These are phyloP conservation scores for Fusarium clavum DNA, from an alignment of 2,329 filamentous ascomycete genomes.

Conservation along the genomic window DNA sequence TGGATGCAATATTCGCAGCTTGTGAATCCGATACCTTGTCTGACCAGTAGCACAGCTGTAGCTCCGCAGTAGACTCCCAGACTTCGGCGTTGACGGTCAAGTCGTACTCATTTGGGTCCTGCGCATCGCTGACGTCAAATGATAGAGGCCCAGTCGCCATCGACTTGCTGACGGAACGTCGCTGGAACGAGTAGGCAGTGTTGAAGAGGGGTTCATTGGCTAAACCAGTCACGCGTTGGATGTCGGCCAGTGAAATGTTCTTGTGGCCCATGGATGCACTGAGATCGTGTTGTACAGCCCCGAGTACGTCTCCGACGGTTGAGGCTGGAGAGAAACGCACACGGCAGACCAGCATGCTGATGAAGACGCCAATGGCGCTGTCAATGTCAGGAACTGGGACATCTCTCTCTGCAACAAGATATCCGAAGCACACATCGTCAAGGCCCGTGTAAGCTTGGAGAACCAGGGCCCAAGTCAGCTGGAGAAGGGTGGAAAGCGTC, in stretches of 20 bases:
- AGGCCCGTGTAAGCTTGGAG: constrained; percentile 31
- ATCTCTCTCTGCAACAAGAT: constrained; percentile 19
- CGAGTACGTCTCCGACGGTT: background rate
- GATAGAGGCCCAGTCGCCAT: constrained; percentile 25
- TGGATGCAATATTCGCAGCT: constrained; percentile 33
- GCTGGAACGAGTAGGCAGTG: constrained; percentile 42
- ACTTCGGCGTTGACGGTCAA: constrained; percentile 40
- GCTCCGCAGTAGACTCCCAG: constrained; percentile 33
- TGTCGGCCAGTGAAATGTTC: constrained; percentile 17
- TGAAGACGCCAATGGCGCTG: constrained; percentile 30
- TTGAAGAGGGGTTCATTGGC: constrained; percentile 33
- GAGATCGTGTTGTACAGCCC: constrained; percentile 8
- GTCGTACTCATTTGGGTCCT: constrained; percentile 40
- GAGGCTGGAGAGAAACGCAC: background rate
- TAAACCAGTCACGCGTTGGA: constrained; percentile 2
- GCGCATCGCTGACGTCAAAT: constrained; percentile 27
- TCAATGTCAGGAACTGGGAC: constrained; percentile 7
- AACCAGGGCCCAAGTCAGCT: constrained; percentile 30
- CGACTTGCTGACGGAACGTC: constrained; percentile 23
- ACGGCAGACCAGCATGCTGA: constrained; percentile 33
- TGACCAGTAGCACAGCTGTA: constrained; percentile 43
- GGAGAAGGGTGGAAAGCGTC: constrained; percentile 27
- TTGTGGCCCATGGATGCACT: constrained; percentile 15
- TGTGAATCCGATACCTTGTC: constrained; percentile 38
- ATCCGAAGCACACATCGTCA: constrained; percentile 32